These are phyloP conservation scores for Acorus calamus DNA, from an alignment of 106 monocot species.

Conservation along the genomic window DNA sequence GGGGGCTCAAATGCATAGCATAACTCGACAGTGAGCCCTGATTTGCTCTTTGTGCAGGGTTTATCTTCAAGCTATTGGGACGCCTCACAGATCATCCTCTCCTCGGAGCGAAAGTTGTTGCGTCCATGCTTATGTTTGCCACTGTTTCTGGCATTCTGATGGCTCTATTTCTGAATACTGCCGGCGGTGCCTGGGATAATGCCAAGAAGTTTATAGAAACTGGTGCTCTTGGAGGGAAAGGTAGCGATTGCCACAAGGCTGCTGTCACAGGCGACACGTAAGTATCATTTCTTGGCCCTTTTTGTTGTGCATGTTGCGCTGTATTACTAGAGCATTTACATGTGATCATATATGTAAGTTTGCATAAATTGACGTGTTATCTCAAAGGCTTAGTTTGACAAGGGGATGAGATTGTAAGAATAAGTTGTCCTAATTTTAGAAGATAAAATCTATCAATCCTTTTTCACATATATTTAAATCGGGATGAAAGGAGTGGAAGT, in stretches of 20 bases:
- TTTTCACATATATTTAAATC: too few species aligned
- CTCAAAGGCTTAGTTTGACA: too few species aligned
- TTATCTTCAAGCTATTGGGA: conserved; percentile 82
- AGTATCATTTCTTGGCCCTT: conserved; percentile 10
- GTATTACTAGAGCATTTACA: too few species aligned
- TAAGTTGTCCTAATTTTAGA: too few species aligned
- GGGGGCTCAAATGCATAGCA: not conserved
- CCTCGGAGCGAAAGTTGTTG: conserved; percentile 96
- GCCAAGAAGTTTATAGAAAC: conserved; percentile 98
- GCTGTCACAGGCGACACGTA: conserved; percentile 98
- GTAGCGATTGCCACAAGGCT: conserved; percentile 92
- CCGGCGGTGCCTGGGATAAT: conserved; percentile 99
- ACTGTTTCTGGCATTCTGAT: conserved; percentile 93
- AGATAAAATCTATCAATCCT: too few species aligned
- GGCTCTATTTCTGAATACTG: conserved; percentile 95
- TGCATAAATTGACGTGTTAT: too few species aligned
- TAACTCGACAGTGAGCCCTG: too few species aligned
- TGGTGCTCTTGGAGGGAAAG: conserved; percentile 96
- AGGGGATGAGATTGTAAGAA: too few species aligned
- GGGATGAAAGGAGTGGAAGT: too few species aligned
- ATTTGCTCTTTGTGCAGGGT: conserved; percentile 29
- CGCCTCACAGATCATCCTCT: conserved; percentile 63
- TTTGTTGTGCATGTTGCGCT: too few species aligned
- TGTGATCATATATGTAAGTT: too few species aligned
- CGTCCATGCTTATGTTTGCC: conserved; percentile 97